Conservation (phyloP, 495 filamentous ascomycete species). For the Aspergillus saccharolyticus region DNA sequence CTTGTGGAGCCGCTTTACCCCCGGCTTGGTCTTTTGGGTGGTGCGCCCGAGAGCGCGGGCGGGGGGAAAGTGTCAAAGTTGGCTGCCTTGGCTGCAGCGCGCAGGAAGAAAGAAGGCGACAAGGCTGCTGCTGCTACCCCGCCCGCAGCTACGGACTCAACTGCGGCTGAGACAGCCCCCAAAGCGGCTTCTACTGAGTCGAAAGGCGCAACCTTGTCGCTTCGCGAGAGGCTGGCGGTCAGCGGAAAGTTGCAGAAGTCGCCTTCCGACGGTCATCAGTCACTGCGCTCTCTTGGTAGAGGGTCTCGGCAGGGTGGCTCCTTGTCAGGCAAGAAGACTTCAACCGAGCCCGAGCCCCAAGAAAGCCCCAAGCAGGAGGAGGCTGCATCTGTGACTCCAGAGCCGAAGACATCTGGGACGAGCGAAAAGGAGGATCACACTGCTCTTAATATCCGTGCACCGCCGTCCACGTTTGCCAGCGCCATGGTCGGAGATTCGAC, state of each 20-base stretch:
- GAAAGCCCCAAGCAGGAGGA: not conserved
- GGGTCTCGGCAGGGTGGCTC: conserved; percentile 15
- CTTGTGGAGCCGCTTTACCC: conserved; percentile 59
- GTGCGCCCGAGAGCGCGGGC: conserved; percentile 50
- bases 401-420: conserved; percentile 4
- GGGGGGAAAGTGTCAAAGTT: conserved; percentile 77
- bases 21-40: conserved; percentile 66
- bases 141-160: conserved; percentile 1
- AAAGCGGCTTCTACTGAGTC: conserved; percentile 20
- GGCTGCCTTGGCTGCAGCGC: conserved; percentile 79
- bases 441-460: conserved; percentile 29
- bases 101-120: conserved; percentile 72
- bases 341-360: conserved; percentile 16
- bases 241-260: conserved; percentile 28
- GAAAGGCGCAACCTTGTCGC: conserved; percentile 23
- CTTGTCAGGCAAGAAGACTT: conserved; percentile 16
- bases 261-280: conserved; percentile 22
- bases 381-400: conserved; percentile 1
- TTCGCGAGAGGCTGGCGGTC: conserved; percentile 35
- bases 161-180: conserved; percentile 10
- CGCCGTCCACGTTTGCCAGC: conserved; percentile 65
- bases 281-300: conserved; percentile 21
- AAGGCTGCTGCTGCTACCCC: conserved; percentile 36
- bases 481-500: conserved; percentile 53
- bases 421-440: conserved; percentile 15